Evolutionary conservation across 2,329 filamentous ascomycete genomes (phyloP), one percentile per base, ranked within the genome.

Genomic region (Microsporum ferrugineum): DNA sequence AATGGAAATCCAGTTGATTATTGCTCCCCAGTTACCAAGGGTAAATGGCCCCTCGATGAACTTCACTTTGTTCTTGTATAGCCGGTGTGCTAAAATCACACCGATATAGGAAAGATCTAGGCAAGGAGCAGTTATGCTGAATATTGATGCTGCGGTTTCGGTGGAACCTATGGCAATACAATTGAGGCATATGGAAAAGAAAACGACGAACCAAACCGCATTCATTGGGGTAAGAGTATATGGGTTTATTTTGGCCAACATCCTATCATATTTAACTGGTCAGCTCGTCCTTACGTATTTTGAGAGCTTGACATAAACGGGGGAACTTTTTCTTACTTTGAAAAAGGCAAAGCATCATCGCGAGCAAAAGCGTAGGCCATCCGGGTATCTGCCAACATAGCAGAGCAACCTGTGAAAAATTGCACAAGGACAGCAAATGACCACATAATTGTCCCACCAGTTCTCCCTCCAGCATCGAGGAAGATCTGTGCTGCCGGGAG

Each of bases 401-500:
- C 84, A 17, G 82, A 81, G 60, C 82, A 83, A 23, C 83, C 82
- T 0, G 84, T 86, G 72, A 86, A 85, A 69, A 84, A 82, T 63
- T 86, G 84, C 1, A 86, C 82, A 0, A 86, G 76, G 62, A 85
- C 82, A 17, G 83, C 80, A 62, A 83, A 83, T 60, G 79, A 79
- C 80, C 81, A 84, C 82, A 85, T 85, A 14, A 78, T 68, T 0
- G 80, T 82, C 34, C 81, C 83, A n/a, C 81, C 82, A 2, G 70
- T 76, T 63, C 71, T 76, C 1, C 83, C 83, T 7, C 79, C 82
- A 2, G 82, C 83, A 65, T 86, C 84, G 53, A 84, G 75, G 68
- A 86, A 81, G 55, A 82, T 78, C 63, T 81, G 78, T 0, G 83
- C 84, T 0, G 82, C 82, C 0, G 84, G 83, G 6, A 85, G 76